Percentiles rank a stretch among this genome's conserved stretches.
phyloP scores from a whole-genome alignment of 495 filamentous ascomycete genomes.

The Aspergillus wentii region DNA sequence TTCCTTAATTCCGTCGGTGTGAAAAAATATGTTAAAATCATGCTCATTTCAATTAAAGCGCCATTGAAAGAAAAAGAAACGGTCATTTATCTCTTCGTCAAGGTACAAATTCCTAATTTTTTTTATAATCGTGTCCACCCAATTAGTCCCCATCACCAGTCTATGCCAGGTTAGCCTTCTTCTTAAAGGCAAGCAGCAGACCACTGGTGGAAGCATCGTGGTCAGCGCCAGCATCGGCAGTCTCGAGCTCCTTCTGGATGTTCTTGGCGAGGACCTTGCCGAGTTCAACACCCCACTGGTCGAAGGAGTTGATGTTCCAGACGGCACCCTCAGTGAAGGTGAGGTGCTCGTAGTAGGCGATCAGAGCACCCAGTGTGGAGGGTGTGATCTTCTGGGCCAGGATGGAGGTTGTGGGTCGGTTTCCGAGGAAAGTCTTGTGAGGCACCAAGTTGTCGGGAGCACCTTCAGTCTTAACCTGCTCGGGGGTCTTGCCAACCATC shows the following conservation, averaged over 20 bases:
- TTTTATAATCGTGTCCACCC: conserved; percentile 11
- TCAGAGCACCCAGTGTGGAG: conserved; percentile 85
- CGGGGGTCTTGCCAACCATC: conserved; percentile 95
- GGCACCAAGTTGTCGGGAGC: conserved; percentile 77
- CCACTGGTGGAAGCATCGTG: conserved; percentile 89
- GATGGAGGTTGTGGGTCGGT: conserved; percentile 93
- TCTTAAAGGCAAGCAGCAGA: conserved; percentile 81
- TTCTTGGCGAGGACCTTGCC: conserved; percentile 95
- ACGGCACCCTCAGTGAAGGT: conserved; percentile 97
- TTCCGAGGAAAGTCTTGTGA: conserved; percentile 99
- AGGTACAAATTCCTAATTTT: conserved; percentile 19
- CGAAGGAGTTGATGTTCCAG: conserved; percentile 99
- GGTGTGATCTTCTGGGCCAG: conserved; percentile 94
- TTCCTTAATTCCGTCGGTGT: no score
- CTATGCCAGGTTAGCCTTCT: conserved; percentile 51
- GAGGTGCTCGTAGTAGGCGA: conserved; percentile 97
- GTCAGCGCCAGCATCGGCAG: conserved; percentile 55
- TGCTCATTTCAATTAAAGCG: neutral
- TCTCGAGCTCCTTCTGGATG: conserved; percentile 75
- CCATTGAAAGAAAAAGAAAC: neutral
- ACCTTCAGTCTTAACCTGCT: conserved; percentile 84
- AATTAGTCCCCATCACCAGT: no score
- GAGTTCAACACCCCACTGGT: conserved; percentile 98
- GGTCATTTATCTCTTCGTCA: conserved; percentile 21
- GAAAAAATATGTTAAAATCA: no score